Evolutionary conservation across 140 eudicot genomes (phyloP), one percentile per base, ranked within the genome.

Genomic region (Anethum foeniculum): DNA sequence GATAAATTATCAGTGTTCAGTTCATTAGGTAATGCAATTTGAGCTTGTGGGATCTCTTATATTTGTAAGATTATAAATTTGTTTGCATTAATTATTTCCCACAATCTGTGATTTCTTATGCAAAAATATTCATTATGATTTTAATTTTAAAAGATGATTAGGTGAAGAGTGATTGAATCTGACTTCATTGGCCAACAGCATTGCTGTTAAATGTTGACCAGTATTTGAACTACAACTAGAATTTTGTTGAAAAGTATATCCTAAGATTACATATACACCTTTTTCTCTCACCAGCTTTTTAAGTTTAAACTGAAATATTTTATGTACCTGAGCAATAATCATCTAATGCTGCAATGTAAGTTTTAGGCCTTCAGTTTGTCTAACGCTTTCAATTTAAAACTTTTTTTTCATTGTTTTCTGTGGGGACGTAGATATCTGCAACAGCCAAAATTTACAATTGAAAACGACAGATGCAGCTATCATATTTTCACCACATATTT

Each of bases 401-500:
- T 12, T 11, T 4, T 71, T 79, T 12, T 41, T 83, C 65, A 52
- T 77, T 43, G 16, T 62, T 62, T 58, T 69, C 72, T 85, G 84
- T 11, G 39, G 80, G 69, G 69, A 62, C 36, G 12, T 87, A 94
- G 97, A 81, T 92, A 87, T 85, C 87, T 94, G 83, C 91, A 89
- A 86, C 87, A 85, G 71, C 80, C 79, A 48, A 80, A 73, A 41
- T 85, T 86, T 79, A 52, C 87, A 25, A 51, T 80, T 15, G 82
- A 83, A 68, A 62, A 62, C 1, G 71, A 54, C 75, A 80, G 71
- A 75, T 47, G 80, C 76, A 77, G 85, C 76, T 89, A 79, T 79
- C 93, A 94, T 76, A 86, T 94, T 75, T 94, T 94, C 81, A 92
- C 90, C 82, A 94, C 96, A 30, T 94, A 90, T 81, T 94, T 94